Evolutionary conservation across 257 asterid genomes (phyloP), one percentile per base, ranked within the genome.

Genomic region (Handroanthus guayacan): DNA sequence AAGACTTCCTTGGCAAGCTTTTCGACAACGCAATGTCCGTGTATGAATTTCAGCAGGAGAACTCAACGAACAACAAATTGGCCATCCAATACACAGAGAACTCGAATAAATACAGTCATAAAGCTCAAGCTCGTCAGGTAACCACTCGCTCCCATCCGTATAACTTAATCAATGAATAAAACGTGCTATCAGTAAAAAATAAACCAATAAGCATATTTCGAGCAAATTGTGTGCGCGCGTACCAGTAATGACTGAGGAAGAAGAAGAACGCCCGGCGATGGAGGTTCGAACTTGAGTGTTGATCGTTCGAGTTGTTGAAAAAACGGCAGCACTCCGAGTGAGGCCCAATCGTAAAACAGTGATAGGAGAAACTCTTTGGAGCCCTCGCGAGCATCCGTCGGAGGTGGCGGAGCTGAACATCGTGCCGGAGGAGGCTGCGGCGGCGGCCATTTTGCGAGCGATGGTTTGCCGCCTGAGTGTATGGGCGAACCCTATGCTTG

Each of bases 181-280:
- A 16, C 1, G 11, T 56, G 64, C 39, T 6, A 57, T 20, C 2
- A 1, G 9, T 9, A 13, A 9, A 37, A 2, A 34, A 47, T 8
- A 45, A 61, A 11, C n/a, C 17, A 62, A 20, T 9, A 62, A 0
- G 63, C 16, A n/a, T 7, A 3, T 63, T 54, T 16, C 45, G n/a
- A n/a, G 45, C 17, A 70, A 14, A 41, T 41, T 1, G 45, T 4
- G 0, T 52, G 0, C 31, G 34, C 31, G 7, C 18, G 66, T 57
- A 78, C 79, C 51, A 14, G 48, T 39, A 45, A 43, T 11, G 14
- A 51, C 41, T 11, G 74, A 37, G 3, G 74, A 56, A 18, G 37
- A 65, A 12, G 69, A 62, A 43, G 77, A 16, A 55, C 73, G 25
- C 9, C 65, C 61, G 37, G 82, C 45, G 41, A 66, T 18, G 64